These are phyloP conservation scores for Collybia sordida DNA, from an alignment of 768 basidiomycete genomes.

Conservation along the genomic window DNA sequence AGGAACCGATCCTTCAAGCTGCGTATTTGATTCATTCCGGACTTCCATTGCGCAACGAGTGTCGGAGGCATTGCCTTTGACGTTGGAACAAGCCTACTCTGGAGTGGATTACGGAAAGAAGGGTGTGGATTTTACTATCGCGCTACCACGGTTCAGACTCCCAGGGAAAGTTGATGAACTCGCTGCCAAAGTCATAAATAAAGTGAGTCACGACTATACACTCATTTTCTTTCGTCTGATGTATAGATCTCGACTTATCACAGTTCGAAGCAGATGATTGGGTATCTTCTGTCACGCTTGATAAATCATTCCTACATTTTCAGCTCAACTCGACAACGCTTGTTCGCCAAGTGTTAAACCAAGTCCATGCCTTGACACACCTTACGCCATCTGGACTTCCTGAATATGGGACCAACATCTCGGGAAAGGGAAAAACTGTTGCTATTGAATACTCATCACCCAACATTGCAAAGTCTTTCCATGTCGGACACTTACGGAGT, in stretches of 20 bases:
- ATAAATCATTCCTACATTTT: slow-evolving; percentile 85
- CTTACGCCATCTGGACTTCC: slow-evolving; percentile 55
- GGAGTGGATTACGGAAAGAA: slow-evolving; percentile 92
- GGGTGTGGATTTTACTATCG: slow-evolving; percentile 87
- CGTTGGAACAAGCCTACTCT: slow-evolving; percentile 75
- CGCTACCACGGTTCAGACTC: slow-evolving; percentile 84
- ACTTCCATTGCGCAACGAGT: slow-evolving; percentile 77
- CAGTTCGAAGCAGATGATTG: slow-evolving; percentile 87
- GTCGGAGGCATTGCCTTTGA: slow-evolving; percentile 64
- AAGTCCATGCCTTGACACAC: slow-evolving; percentile 74
- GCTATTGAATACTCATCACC: slow-evolving; percentile 94
- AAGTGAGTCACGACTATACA: slow-evolving; percentile 47
- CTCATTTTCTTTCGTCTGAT: background rate
- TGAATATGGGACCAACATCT: slow-evolving; percentile 80
- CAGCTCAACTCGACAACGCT: slow-evolving; percentile 65
- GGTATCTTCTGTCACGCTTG: slow-evolving; percentile 65
- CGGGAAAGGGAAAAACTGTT: slow-evolving; percentile 79
- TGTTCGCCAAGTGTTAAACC: slow-evolving; percentile 63
- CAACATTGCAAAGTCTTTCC: slow-evolving; percentile 98
- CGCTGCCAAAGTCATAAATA: slow-evolving; percentile 68
- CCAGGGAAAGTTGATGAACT: slow-evolving; percentile 81
- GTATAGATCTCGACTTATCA: background rate
- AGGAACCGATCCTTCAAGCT: slow-evolving; percentile 61
- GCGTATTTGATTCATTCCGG: slow-evolving; percentile 75
- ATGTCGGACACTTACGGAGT: slow-evolving; percentile 93